Base-by-base conservation (phyloP, 306 rosid genomes). In the Canavalia ensiformis region DNA sequence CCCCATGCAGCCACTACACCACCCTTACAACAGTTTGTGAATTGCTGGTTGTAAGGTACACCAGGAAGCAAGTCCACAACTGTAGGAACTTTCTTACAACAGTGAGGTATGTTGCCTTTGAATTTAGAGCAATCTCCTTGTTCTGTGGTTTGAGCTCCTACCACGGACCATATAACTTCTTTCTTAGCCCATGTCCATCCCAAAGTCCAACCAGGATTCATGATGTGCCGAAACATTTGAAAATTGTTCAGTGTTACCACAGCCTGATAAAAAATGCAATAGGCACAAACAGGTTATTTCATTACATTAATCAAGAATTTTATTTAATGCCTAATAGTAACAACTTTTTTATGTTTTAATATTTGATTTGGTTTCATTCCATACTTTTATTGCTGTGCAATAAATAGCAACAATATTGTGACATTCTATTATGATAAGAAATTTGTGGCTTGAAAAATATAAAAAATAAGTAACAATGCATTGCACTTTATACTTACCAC, bases 71-170 rank as follows among this genome's bases (percentile, higher is more conserved):
- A 85, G 90, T 95, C 99, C 46, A 95, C 97, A 33, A 95, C 84
- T 57, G 91, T 90, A 0, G 99, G 99, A 73, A 4, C 86, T 82
- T 73, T 93, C 93, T 93, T 91, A 88, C 99, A 95, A 64, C 98
- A 91, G 42, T 95, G 99, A 68, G 97, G 99, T 45, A 89, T 64
- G 57, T 79, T 88, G 9, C 97, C 97, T 83, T 91, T 90, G 86
- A 95, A 95, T 82, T 80, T 91, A 3, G 98, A 95, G 82, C 99
- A 95, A 76, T 95, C 98, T 13, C 99, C 99, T 90, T 95, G 99
- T 44, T 95, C 97, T 0, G 99, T 93, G 33, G 98, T 59, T 79
- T 95, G 97, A 60, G 99, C 89, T 30, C 99, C 99, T 5, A 85
- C 76, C 81, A 88, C 75, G 0, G 97, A 68, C 99, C 99, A 95